These are phyloP conservation scores for Crithidia fasciculata DNA, from an alignment of 208 protist genomes.

Conservation along the genomic window DNA sequence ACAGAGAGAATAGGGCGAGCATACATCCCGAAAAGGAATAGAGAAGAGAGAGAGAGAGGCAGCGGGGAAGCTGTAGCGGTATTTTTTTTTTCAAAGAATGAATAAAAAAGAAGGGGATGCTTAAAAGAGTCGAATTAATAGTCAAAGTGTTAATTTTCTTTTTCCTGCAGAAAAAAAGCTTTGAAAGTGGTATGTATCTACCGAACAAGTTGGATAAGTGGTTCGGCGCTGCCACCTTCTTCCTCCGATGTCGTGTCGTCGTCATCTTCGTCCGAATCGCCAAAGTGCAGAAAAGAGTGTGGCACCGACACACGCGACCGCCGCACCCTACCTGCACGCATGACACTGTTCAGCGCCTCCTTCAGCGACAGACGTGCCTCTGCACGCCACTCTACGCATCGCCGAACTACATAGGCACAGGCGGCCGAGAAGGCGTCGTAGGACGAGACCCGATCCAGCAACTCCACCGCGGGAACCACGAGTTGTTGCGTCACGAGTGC, in stretches of 20 bases:
- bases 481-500: not conserved
- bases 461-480: not conserved
- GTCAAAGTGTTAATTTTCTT: too few relatives aligned
- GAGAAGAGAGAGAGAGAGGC: too few relatives aligned
- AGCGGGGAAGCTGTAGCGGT: too few relatives aligned
- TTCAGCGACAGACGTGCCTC: constrained; percentile 1
- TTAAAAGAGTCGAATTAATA: too few relatives aligned
- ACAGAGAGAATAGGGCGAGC: too few relatives aligned
- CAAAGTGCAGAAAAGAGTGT: constrained; percentile 7
- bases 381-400: not conserved
- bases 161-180: too few relatives aligned
- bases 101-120: too few relatives aligned
- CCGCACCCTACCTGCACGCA: not conserved
- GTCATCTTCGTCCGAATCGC: not conserved
- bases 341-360: not conserved
- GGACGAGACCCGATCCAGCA: not conserved
- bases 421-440: not conserved
- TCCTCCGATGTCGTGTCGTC: not conserved
- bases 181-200: too few relatives aligned
- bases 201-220: not conserved
- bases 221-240: not conserved
- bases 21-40: too few relatives aligned
- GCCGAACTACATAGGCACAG: constrained; percentile 1
- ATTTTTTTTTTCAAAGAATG: too few relatives aligned
- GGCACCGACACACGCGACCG: not conserved